Evolutionary conservation across 1,284 basidiomycete species (phyloP).

Genomic region (Thelephora terrestris): DNA sequence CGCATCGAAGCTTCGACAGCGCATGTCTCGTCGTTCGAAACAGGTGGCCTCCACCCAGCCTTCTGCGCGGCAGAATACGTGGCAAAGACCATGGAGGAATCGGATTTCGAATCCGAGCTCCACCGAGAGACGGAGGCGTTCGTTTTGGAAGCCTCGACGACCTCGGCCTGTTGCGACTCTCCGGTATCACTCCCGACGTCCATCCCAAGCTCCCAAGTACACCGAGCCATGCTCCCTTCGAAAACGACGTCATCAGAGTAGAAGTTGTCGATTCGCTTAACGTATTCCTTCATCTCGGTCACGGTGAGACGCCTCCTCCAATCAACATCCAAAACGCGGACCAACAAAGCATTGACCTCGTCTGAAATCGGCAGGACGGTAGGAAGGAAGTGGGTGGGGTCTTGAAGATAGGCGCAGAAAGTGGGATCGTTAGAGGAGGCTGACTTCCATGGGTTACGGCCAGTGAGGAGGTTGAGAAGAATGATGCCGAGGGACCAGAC

Average conservation of each 20-base stretch:
- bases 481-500: slow-evolving; percentile 97
- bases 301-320: slow-evolving; percentile 63
- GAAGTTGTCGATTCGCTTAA: slow-evolving; percentile 59
- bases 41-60: slow-evolving; percentile 28
- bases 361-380: slow-evolving; percentile 66
- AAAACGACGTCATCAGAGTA: slow-evolving; percentile 68
- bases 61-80: slow-evolving; percentile 28
- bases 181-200: slow-evolving; percentile 41
- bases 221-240: slow-evolving; percentile 75
- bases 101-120: slow-evolving; percentile 47
- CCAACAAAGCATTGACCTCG: slow-evolving; percentile 58
- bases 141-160: neutral
- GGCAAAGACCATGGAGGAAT: slow-evolving; percentile 53
- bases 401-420: slow-evolving; percentile 64
- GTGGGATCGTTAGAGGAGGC: slow-evolving; percentile 74
- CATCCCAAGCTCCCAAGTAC: slow-evolving; percentile 69
- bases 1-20: slow-evolving; percentile 19
- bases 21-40: slow-evolving; percentile 25
- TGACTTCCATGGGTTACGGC: slow-evolving; percentile 96
- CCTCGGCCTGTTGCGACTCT: slow-evolving; percentile 4
- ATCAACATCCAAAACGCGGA: slow-evolving; percentile 64
- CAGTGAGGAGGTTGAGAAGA: slow-evolving; percentile 91
- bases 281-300: slow-evolving; percentile 57
- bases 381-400: slow-evolving; percentile 55
- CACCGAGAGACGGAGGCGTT: slow-evolving; percentile 32